phyloP scores from a whole-genome alignment of 148 eudicot genomes.

The Fagopyrum tataricum region DNA sequence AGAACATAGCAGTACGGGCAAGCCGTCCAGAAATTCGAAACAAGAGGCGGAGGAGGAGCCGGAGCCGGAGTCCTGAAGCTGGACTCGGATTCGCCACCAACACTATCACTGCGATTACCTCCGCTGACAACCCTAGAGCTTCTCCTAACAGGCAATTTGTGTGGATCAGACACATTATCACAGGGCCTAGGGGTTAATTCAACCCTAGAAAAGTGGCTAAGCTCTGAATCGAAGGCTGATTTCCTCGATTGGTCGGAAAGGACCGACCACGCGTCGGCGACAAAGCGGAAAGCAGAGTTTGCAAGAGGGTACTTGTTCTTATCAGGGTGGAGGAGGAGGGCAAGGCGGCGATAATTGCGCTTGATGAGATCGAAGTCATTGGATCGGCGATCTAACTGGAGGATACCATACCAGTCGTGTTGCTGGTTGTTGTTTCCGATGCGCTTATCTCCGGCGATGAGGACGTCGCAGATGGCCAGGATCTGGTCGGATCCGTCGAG shows the following conservation, averaged over 20 bases:
- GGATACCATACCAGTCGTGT: slow-evolving; percentile 64
- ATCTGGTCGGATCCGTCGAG: slow-evolving; percentile 82
- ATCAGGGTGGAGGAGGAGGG: slow-evolving; percentile 80
- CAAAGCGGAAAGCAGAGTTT: slow-evolving; percentile 66
- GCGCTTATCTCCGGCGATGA: slow-evolving; percentile 55
- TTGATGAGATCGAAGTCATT: slow-evolving; percentile 48
- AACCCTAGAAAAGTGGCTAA: slow-evolving; percentile 32
- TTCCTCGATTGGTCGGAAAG: slow-evolving; percentile 38
- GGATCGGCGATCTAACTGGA: slow-evolving; percentile 44
- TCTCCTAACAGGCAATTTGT: slow-evolving; percentile 52
- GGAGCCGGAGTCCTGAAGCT: too few relatives aligned
- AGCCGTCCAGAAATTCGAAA: slow-evolving; percentile 62
- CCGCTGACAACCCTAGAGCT: slow-evolving; percentile 19
- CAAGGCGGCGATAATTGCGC: slow-evolving; percentile 66
- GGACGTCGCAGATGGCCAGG: slow-evolving; percentile 71
- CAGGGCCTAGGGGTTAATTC: slow-evolving; percentile 28
- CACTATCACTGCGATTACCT: background rate
- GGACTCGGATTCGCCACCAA: background rate
- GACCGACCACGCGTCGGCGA: slow-evolving; percentile 71
- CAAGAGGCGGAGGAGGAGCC: background rate
- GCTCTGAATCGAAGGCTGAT: slow-evolving; percentile 35
- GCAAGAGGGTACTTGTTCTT: slow-evolving; percentile 57
- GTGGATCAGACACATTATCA: slow-evolving; percentile 3
- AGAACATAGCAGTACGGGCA: slow-evolving; percentile 84
- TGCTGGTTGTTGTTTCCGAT: slow-evolving; percentile 32